These are phyloP conservation scores for Sordaria brevicollis DNA, from an alignment of 495 filamentous ascomycete species.

Conservation along the genomic window DNA sequence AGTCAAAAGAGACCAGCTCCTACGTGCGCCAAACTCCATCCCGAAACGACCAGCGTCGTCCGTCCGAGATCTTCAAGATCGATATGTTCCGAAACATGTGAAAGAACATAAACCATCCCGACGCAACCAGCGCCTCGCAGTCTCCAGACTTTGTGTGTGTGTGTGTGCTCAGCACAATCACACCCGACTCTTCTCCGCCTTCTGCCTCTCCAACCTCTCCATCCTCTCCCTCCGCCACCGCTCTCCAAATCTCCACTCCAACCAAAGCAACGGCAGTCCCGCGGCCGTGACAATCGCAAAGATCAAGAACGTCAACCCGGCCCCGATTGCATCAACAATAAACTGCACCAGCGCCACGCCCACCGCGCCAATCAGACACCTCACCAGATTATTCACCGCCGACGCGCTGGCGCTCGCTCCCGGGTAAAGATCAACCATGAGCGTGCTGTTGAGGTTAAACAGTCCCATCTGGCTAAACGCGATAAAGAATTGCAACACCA, in stretches of 20 bases:
- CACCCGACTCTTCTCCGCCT: background rate
- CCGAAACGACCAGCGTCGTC: background rate
- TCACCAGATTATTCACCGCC: conserved; percentile 53
- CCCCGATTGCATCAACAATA: conserved; percentile 49
- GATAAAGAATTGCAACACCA: conserved; percentile 40
- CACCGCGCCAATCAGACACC: conserved; percentile 52
- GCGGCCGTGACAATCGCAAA: conserved; percentile 38
- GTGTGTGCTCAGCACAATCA: background rate
- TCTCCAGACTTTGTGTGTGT: background rate
- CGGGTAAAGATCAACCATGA: conserved; percentile 54
- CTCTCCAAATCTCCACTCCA: conserved; percentile 17
- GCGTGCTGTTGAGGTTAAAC: conserved; percentile 33
- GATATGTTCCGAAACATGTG: background rate
- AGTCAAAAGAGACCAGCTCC: background rate
- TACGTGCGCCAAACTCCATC: background rate
- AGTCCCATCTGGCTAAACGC: conserved; percentile 33
- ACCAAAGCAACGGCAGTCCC: conserved; percentile 38
- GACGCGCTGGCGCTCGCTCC: conserved; percentile 47
- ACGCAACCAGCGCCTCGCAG: background rate
- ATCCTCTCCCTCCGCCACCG: conserved; percentile 17
- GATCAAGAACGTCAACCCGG: conserved; percentile 52
- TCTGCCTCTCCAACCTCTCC: conserved; percentile 7
- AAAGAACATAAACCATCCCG: background rate
- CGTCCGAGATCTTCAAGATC: background rate
- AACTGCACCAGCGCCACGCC: conserved; percentile 51